Conservation (phyloP, 805 yeast genomes). For the Ogataea neopini region DNA sequence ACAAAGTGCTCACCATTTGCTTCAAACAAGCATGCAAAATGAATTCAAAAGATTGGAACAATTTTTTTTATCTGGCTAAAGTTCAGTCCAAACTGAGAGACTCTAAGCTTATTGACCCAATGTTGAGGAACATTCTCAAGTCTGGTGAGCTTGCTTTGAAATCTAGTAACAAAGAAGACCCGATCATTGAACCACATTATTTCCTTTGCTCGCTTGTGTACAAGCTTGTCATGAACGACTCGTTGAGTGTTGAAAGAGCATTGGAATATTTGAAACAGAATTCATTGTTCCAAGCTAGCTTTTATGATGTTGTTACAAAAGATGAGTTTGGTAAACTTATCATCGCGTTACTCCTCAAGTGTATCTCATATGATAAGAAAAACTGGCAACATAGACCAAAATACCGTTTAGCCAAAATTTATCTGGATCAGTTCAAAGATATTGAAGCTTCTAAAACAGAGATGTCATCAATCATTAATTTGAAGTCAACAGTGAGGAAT, state of each 20-base stretch:
- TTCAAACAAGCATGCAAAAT: conserved; percentile 48
- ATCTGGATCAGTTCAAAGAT: conserved; percentile 55
- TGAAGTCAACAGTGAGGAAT: conserved; percentile 68
- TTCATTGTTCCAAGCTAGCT: conserved; percentile 27
- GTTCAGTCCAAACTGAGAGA: conserved; percentile 51
- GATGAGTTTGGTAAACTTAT: conserved; percentile 41
- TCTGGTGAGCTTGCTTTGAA: conserved; percentile 46
- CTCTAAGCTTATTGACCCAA: conserved; percentile 20
- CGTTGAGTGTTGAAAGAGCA: conserved; percentile 41
- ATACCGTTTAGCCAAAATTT: conserved; percentile 66
- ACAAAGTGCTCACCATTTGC: conserved; percentile 41
- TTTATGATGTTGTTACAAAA: conserved; percentile 18
- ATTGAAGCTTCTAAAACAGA: conserved; percentile 58
- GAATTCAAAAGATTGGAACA: conserved; percentile 58
- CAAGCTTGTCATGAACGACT: conserved; percentile 49
- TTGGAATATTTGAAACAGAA: conserved; percentile 41
- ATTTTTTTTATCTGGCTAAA: conserved; percentile 58
- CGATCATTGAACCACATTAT: conserved; percentile 79
- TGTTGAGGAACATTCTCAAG: conserved; percentile 43
- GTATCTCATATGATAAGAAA: conserved; percentile 66
- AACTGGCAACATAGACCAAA: conserved; percentile 92
- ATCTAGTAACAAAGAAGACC: conserved; percentile 47
- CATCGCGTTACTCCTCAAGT: conserved; percentile 46
- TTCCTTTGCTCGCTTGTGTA: conserved; percentile 54
- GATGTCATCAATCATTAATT: conserved; percentile 60